Conservation (phyloP, 2,329 filamentous ascomycete species). For the Clonostachys byssicola region DNA sequence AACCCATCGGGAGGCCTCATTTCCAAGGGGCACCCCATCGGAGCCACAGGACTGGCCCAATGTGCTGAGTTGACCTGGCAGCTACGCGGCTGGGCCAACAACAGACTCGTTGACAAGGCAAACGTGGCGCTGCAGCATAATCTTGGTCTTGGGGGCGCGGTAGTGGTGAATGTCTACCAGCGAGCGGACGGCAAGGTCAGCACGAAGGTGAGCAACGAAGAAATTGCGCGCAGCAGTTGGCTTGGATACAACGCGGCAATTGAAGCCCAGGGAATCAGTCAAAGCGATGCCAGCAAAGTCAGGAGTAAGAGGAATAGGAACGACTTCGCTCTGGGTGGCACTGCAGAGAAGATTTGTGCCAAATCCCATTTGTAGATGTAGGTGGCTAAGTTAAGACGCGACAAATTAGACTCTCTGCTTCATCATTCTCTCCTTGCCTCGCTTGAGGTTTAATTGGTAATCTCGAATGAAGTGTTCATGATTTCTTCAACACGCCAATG, state of each 20-base stretch:
- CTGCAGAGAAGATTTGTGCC: constrained; percentile 31
- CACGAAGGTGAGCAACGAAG: not conserved
- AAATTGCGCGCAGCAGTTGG: constrained; percentile 17
- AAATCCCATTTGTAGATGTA: constrained; percentile 17
- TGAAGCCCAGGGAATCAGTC: constrained; percentile 69
- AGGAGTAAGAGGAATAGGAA: constrained; percentile 62
- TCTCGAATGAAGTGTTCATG: too few relatives aligned
- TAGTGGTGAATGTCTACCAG: constrained; percentile 16
- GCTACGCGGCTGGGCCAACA: constrained; percentile 20
- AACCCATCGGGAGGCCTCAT: constrained; percentile 20
- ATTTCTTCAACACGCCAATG: too few relatives aligned
- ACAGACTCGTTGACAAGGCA: constrained; percentile 9
- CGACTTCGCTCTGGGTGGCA: constrained; percentile 75
- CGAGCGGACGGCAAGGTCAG: constrained; percentile 27
- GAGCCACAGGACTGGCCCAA: constrained; percentile 19
- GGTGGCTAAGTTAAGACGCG: too few relatives aligned
- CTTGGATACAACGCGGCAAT: not conserved
- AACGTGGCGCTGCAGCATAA: constrained; percentile 17
- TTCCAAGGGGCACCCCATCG: constrained; percentile 21
- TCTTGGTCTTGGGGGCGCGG: constrained; percentile 17
- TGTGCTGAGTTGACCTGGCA: constrained; percentile 30
- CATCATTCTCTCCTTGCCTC: too few relatives aligned
- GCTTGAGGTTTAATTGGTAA: too few relatives aligned
- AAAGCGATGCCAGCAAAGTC: constrained; percentile 65
- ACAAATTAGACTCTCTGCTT: too few relatives aligned